Evolutionary conservation across 805 yeast genomes (phyloP).

Genomic region (Ogataea pilisensis): DNA sequence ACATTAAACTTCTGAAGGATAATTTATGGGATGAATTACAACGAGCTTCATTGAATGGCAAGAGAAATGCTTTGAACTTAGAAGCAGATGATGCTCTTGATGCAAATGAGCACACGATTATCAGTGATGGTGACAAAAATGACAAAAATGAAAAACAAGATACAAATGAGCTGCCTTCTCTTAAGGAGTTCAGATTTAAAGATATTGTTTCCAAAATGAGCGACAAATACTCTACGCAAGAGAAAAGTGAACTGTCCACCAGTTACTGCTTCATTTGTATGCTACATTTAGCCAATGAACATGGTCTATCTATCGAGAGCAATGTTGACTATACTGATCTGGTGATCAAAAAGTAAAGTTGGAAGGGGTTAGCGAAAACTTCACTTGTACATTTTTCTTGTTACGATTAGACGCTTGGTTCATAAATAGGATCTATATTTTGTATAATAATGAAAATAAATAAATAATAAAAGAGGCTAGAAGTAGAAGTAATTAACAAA

Average conservation of each 20-base stretch:
- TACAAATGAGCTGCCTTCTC: conserved; percentile 5
- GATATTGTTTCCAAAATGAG: conserved; percentile 35
- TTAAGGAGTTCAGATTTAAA: conserved; percentile 23
- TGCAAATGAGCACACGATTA: neutral
- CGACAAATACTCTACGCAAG: conserved; percentile 34
- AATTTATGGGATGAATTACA: conserved; percentile 41
- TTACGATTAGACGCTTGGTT: too few relatives aligned
- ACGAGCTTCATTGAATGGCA: conserved; percentile 20
- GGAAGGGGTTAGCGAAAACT: neutral
- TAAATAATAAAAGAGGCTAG: neutral
- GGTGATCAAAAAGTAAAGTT: conserved; percentile 22
- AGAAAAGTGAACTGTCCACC: conserved; percentile 41
- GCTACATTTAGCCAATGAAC: conserved; percentile 47
- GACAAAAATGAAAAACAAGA: conserved; percentile 4
- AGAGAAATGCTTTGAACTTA: conserved; percentile 29
- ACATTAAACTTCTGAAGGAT: conserved; percentile 42
- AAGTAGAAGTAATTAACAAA: too few relatives aligned
- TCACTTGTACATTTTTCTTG: too few relatives aligned
- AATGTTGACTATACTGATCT: conserved; percentile 36
- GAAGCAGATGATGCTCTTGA: conserved; percentile 17
- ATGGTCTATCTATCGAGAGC: conserved; percentile 38
- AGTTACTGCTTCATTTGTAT: conserved; percentile 49
- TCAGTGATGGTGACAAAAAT: conserved; percentile 1
- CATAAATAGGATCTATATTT: too few relatives aligned
- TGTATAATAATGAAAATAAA: neutral